Conservation (phyloP, 129 eudicot genomes). For the Ambrosia trifida region DNA sequence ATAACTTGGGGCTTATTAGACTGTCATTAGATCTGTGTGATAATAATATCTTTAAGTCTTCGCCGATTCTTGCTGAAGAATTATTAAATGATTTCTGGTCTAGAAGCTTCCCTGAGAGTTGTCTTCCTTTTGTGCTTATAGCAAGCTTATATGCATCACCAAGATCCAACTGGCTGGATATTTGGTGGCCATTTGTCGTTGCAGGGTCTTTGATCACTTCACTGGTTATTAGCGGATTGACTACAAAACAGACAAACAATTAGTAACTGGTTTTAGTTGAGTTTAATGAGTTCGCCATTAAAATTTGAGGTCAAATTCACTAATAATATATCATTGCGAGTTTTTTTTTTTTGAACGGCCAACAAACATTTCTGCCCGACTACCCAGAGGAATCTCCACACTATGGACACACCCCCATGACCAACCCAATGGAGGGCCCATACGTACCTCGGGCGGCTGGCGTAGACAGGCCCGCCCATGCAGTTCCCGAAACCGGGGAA, state of each 20-base stretch:
- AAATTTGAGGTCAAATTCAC: not conserved
- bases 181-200: constrained; percentile 40
- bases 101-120: constrained; percentile 69
- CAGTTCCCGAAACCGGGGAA: too few relatives aligned
- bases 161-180: constrained; percentile 62
- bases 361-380: too few relatives aligned
- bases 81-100: constrained; percentile 71
- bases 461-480: too few relatives aligned
- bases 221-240: constrained; percentile 21
- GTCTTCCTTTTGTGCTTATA: constrained; percentile 64
- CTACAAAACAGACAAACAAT: constrained; percentile 28
- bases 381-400: too few relatives aligned
- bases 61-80: constrained; percentile 51
- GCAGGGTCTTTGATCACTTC: constrained; percentile 32
- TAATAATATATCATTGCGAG: not conserved
- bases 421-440: too few relatives aligned
- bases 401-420: too few relatives aligned
- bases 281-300: not conserved
- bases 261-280: not conserved
- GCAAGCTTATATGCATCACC: constrained; percentile 97
- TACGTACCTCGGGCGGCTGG: too few relatives aligned
- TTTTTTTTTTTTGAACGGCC: too few relatives aligned
- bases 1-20: constrained; percentile 68
- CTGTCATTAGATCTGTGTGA: constrained; percentile 64
- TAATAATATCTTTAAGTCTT: constrained; percentile 66